Evolutionary conservation across 129 eudicot species (phyloP).

Genomic region (Lactuca saligna): DNA sequence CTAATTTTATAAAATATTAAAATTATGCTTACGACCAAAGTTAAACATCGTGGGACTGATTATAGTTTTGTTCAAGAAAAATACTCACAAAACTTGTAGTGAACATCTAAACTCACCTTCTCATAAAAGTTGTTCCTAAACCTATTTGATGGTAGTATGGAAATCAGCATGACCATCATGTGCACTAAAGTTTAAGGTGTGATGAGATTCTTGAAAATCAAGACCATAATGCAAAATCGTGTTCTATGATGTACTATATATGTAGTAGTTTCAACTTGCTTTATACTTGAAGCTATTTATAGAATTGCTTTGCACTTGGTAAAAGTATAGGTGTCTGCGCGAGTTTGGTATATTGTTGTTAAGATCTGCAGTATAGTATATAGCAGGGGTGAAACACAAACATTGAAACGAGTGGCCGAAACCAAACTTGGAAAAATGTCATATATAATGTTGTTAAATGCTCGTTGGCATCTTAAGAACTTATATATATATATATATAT

Average conservation of each 20-base stretch:
- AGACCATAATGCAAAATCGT: constrained; percentile 10
- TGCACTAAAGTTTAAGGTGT: neutral
- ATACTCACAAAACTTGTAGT: too few relatives aligned
- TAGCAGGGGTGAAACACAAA: too few relatives aligned
- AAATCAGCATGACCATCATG: neutral
- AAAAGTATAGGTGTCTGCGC: neutral
- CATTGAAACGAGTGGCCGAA: too few relatives aligned
- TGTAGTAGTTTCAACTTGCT: constrained; percentile 13
- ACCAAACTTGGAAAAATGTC: too few relatives aligned
- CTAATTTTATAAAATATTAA: too few relatives aligned
- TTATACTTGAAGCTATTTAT: constrained; percentile 24
- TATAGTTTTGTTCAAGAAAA: too few relatives aligned
- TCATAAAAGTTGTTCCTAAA: constrained; percentile 2
- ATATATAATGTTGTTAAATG: too few relatives aligned
- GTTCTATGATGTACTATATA: constrained; percentile 8
- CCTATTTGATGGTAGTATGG: neutral
- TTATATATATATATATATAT: too few relatives aligned
- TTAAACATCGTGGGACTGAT: too few relatives aligned
- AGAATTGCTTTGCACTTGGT: constrained; percentile 13
- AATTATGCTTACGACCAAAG: too few relatives aligned
- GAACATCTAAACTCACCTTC: neutral
- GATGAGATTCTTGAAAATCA: constrained; percentile 31
- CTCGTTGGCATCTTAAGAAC: too few relatives aligned
- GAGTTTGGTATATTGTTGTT: neutral
- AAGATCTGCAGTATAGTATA: neutral